Evolutionary conservation across 169 alveolate species (phyloP), one percentile per base, ranked within the genome.

Genomic region (Pseudocohnilembus persalinus): DNA sequence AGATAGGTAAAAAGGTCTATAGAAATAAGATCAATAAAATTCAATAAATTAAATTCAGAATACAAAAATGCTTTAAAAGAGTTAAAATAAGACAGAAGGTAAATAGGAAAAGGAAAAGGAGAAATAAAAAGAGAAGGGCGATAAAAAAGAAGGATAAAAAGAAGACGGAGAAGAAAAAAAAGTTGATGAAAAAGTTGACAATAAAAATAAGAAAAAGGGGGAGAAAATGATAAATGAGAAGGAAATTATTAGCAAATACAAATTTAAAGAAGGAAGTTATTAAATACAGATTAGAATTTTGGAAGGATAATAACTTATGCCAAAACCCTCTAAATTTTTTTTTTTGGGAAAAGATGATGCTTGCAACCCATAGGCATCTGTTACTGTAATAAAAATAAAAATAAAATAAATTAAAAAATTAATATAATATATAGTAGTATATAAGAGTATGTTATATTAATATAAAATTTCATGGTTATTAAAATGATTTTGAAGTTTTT

Each of bases 221-320:
- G 68, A 4, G 68, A 49, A 49, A 49, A 20, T 49, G 4, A 49
- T 11, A 49, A 49, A 49, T 11, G 4, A 49, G 20, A 11, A 49
- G 68, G 68, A 75, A 35, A 75, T 49, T 29, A 83, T 73, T 80
- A 32, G 75, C 80, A 81, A 80, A 24, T 86, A 86, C 32, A 86
- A 82, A 63, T 73, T 86, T 74, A 68, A 80, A 31, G 90, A 86
- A 32, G 90, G 90, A 20, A 85, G 80, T 33, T 86, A 86, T 65
- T 31, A 76, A 20, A 75, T 86, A 27, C 27, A 75, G 34, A 74
- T 86, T 30, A 86, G 83, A 75, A 79, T 86, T 0, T 73, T 86
- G 20, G 90, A 86, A 68, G 90, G 87, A 1, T 74, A 79, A 73
- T 86, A 86, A 49, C 74, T 86, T 0, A 81, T 81, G 24, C 90